These are phyloP conservation scores for Fusarium heterosporum DNA, from an alignment of 2,329 filamentous ascomycete genomes.

Conservation along the genomic window DNA sequence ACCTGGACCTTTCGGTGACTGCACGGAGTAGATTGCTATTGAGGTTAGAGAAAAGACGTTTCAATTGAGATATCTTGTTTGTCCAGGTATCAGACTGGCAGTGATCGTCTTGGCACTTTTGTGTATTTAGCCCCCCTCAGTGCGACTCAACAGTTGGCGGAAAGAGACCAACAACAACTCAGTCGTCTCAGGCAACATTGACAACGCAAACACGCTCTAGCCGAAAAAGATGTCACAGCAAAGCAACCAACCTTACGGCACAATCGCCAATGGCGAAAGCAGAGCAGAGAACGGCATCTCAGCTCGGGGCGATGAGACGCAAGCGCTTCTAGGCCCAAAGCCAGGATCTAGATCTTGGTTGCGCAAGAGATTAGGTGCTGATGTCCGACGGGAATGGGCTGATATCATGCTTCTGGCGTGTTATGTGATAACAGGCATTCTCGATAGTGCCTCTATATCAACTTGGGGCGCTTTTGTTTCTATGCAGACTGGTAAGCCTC, in stretches of 20 bases:
- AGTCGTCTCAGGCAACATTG: background rate
- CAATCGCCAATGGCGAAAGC: slow-evolving; percentile 19
- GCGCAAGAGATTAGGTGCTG: slow-evolving; percentile 34
- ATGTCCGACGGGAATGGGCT: slow-evolving; percentile 65
- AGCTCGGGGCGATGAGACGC: slow-evolving; percentile 17
- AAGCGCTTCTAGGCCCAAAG: slow-evolving; percentile 37
- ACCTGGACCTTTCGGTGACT: slow-evolving; percentile 12
- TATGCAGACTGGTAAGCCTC: slow-evolving; percentile 78
- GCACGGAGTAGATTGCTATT: background rate
- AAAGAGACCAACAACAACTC: background rate
- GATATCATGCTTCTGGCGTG: slow-evolving; percentile 77
- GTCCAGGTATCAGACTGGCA: background rate
- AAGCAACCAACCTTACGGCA: slow-evolving; percentile 31
- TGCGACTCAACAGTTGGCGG: background rate
- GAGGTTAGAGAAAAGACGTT: background rate
- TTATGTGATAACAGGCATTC: slow-evolving; percentile 81
- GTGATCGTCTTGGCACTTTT: background rate
- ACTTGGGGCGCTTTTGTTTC: slow-evolving; percentile 85
- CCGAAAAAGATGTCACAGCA: slow-evolving; percentile 28
- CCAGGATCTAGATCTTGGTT: slow-evolving; percentile 33
- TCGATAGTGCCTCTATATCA: slow-evolving; percentile 80
- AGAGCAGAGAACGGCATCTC: slow-evolving; percentile 19
- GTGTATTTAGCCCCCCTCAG: slow-evolving; percentile 21
- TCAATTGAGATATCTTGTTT: background rate
- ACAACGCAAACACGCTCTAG: background rate